Evolutionary conservation across 495 filamentous ascomycete genomes (phyloP).

Genomic region (Penicillium egyptiacum): DNA sequence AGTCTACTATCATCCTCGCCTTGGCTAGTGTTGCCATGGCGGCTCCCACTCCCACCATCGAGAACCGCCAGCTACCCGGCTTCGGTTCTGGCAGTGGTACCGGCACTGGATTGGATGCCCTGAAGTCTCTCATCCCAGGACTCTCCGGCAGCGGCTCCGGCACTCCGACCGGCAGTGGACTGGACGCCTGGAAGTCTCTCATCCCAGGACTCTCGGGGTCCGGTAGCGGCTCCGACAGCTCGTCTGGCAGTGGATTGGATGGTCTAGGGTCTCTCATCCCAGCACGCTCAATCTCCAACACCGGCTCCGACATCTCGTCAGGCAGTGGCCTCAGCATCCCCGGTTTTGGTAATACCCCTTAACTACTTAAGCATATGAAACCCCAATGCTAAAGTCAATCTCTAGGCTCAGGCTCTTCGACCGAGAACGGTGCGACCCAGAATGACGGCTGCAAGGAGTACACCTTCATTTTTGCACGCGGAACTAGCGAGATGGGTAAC

Average conservation of each 20-base stretch:
- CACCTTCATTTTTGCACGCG: constrained; percentile 61
- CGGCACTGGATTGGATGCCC: constrained; percentile 9
- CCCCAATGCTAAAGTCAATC: constrained; percentile 2
- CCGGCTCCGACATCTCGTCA: not conserved
- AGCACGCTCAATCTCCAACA: not conserved
- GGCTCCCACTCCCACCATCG: constrained; percentile 32
- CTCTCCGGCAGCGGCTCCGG: not conserved
- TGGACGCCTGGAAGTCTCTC: constrained; percentile 5
- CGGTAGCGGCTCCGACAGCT: not conserved
- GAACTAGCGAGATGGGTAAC: constrained; percentile 56
- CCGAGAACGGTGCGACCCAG: constrained; percentile 45
- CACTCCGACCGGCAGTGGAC: constrained; percentile 1
- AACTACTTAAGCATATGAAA: not conserved
- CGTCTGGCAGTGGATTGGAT: constrained; percentile 2
- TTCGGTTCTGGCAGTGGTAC: constrained; percentile 11
- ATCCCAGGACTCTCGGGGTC: not conserved
- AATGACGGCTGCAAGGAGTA: constrained; percentile 44
- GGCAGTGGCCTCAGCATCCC: not conserved
- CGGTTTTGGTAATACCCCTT: not conserved
- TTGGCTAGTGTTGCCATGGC: constrained; percentile 26
- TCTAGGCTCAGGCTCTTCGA: constrained; percentile 22
- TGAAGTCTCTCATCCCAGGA: not conserved
- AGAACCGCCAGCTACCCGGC: constrained; percentile 18
- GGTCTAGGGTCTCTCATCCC: not conserved
- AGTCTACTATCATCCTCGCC: constrained; percentile 22